phyloP scores from a whole-genome alignment of 768 basidiomycete genomes.

The Sporobolomyces phaffii region DNA sequence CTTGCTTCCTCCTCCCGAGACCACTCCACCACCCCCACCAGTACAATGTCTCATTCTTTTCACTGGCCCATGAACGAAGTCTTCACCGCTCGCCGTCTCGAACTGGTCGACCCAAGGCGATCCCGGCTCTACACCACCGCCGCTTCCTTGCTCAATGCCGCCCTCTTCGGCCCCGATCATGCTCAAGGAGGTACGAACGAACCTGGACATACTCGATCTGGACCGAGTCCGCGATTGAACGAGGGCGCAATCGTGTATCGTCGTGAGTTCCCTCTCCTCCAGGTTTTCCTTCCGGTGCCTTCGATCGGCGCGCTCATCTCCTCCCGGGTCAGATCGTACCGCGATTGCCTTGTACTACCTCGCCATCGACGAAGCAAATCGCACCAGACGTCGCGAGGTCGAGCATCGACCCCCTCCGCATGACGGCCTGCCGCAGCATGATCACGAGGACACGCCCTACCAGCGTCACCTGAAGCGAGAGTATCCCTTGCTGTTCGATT shows the following conservation, averaged over 20 bases:
- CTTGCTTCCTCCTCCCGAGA: neutral
- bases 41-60: too few relatives aligned
- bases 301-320: neutral
- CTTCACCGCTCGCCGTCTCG: neutral
- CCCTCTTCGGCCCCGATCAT: too few relatives aligned
- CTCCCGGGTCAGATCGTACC: neutral
- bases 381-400: neutral
- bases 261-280: neutral
- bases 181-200: too few relatives aligned
- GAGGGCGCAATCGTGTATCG: neutral
- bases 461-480: neutral
- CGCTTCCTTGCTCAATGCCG: neutral
- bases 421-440: neutral
- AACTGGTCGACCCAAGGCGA: neutral
- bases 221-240: neutral
- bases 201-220: too few relatives aligned
- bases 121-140: neutral
- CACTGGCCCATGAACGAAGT: neutral
- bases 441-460: neutral
- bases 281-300: neutral
- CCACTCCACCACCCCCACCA: neutral
- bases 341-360: slow-evolving; percentile 8
- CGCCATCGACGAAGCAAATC: neutral
- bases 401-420: neutral
- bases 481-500: neutral